A percentile compares a stretch with the other conserved stretches of the same genome.
Evolutionary conservation across 192 early-diverging fungal genomes (phyloP).

Genomic region (Entrophospora sp.): DNA sequence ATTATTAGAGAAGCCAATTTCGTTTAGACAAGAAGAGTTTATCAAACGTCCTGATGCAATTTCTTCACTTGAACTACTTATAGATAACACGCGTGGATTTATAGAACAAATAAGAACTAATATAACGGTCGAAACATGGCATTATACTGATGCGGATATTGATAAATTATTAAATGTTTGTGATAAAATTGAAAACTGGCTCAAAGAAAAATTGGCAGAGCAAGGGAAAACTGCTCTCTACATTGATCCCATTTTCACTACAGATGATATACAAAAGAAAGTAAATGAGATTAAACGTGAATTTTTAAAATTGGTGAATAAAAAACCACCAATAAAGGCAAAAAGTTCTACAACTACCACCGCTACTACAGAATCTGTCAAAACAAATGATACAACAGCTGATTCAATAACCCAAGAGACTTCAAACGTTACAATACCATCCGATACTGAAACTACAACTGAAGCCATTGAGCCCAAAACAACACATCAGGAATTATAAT

Average conservation of each 20-base stretch:
- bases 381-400: background rate
- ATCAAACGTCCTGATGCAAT: constrained; percentile 38
- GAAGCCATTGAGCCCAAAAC: no score
- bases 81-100: constrained; percentile 30
- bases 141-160: constrained; percentile 49
- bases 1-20: constrained; percentile 38
- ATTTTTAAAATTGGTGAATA: constrained; percentile 45
- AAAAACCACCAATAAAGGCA: constrained; percentile 50
- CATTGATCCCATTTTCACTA: constrained; percentile 58
- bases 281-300: constrained; percentile 39
- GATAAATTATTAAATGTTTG: constrained; percentile 41
- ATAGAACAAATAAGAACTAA: constrained; percentile 35
- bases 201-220: constrained; percentile 42
- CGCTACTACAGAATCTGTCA: background rate
- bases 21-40: constrained; percentile 37
- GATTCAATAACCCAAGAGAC: no score
- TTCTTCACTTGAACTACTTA: constrained; percentile 21
- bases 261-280: constrained; percentile 45
- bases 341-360: constrained; percentile 21
- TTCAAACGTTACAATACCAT: no score
- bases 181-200: constrained; percentile 56
- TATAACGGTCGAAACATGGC: constrained; percentile 42
- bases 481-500: no score
- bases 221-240: constrained; percentile 51
- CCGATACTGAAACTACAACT: no score